Conservation (phyloP, 257 asterid genomes). For the Ilex asprella region DNA sequence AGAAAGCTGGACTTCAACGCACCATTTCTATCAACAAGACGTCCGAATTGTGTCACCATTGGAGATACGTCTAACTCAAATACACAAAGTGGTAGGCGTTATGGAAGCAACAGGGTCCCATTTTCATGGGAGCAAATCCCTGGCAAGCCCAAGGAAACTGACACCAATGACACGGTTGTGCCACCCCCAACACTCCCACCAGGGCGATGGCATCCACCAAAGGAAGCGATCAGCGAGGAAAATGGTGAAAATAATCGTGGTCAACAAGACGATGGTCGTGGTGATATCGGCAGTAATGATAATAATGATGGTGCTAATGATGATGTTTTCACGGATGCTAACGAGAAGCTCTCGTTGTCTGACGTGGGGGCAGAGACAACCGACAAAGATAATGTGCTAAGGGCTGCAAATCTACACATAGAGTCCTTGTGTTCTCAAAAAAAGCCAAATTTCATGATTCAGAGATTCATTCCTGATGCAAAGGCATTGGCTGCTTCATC, state of each 20-base stretch:
- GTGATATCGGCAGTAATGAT: slow-evolving; percentile 13
- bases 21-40: slow-evolving; percentile 61
- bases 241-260: background rate
- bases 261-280: slow-evolving; percentile 12
- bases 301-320: background rate
- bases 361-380: slow-evolving; percentile 21
- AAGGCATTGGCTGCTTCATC: slow-evolving; percentile 69
- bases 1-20: slow-evolving; percentile 55
- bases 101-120: slow-evolving; percentile 33
- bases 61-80: background rate
- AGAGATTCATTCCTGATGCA: slow-evolving; percentile 75
- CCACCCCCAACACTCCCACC: slow-evolving; percentile 56
- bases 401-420: too few species aligned
- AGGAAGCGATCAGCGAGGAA: background rate
- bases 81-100: background rate
- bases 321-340: slow-evolving; percentile 33
- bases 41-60: slow-evolving; percentile 17
- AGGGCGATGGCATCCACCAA: slow-evolving; percentile 30
- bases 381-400: slow-evolving; percentile 2
- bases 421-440: background rate
- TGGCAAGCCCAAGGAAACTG: slow-evolving; percentile 55
- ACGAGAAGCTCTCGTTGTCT: slow-evolving; percentile 61
- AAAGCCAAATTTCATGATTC: slow-evolving; percentile 53
- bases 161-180: background rate
- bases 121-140: slow-evolving; percentile 79